A percentile compares a stretch with the other conserved stretches of the same genome.
Conservation (phyloP, 1,284 basidiomycete species). For the Athelia psychrophila region DNA sequence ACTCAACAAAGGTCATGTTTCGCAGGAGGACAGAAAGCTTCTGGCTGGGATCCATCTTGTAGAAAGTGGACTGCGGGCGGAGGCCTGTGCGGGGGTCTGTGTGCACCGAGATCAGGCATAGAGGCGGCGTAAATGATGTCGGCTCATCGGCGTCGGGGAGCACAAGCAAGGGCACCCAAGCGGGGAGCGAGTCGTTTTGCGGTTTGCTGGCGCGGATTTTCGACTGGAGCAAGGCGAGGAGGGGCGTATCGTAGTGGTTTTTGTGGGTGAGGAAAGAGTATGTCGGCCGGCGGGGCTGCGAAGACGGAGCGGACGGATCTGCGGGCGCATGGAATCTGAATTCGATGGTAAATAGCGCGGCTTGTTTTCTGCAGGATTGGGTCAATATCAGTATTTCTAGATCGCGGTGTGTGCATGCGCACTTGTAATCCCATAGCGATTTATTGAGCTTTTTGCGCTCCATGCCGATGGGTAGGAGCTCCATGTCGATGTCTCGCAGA, state of each 20-base stretch:
- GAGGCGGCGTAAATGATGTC: constrained; percentile 50
- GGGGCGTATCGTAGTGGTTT: constrained; percentile 47
- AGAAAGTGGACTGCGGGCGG: constrained; percentile 15
- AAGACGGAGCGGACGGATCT: constrained; percentile 37
- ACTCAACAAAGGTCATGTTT: constrained; percentile 74
- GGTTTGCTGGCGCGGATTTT: constrained; percentile 33
- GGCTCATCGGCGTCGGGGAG: constrained; percentile 51
- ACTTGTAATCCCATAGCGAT: constrained; percentile 81
- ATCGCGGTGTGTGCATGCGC: constrained; percentile 27
- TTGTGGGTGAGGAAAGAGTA: constrained; percentile 56
- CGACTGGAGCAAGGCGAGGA: constrained; percentile 47
- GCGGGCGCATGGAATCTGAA: constrained; percentile 57
- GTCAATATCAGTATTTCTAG: constrained; percentile 2
- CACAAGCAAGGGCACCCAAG: constrained; percentile 55
- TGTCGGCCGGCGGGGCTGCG: constrained; percentile 33
- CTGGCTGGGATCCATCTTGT: constrained; percentile 50
- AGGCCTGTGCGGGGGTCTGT: constrained; percentile 28
- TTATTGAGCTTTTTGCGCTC: constrained; percentile 72
- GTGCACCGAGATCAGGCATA: constrained; percentile 55
- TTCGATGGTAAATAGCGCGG: constrained; percentile 71
- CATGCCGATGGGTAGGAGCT: constrained; percentile 82
- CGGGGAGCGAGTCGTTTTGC: constrained; percentile 39
- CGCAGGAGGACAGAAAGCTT: constrained; percentile 49
- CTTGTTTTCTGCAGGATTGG: constrained; percentile 43
- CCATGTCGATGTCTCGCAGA: constrained; percentile 65